phyloP scores from a whole-genome alignment of 768 basidiomycete genomes.

The Termitomyces sp. region DNA sequence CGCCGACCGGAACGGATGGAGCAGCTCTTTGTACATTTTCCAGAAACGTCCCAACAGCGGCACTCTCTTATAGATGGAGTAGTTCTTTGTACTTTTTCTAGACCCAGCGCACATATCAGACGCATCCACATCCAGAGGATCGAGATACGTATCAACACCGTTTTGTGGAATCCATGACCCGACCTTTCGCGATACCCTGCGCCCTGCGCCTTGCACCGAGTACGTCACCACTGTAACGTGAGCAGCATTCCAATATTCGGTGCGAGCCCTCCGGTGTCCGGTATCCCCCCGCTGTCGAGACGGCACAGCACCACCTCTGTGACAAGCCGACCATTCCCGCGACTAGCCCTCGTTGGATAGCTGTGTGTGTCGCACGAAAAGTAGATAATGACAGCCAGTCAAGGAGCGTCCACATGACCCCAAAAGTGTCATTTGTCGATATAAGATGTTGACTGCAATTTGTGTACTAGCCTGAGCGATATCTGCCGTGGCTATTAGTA shows the following conservation, averaged over 20 bases:
- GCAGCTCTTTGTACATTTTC: background rate
- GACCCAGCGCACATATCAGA: background rate
- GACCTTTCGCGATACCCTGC: too few species aligned
- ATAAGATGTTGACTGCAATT: background rate
- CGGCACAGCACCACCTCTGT: background rate
- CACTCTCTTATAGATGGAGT: background rate
- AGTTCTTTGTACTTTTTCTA: background rate
- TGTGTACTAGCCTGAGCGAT: too few species aligned
- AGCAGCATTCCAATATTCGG: background rate
- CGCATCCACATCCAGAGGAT: background rate
- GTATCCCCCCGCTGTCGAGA: background rate
- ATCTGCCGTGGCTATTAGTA: too few species aligned
- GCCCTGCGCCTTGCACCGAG: background rate
- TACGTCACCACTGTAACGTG: too few species aligned
- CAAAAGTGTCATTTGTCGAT: background rate
- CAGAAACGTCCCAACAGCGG: background rate
- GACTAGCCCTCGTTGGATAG: background rate
- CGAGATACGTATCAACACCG: background rate
- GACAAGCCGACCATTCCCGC: too few species aligned
- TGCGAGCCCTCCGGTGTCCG: background rate
- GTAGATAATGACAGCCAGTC: background rate
- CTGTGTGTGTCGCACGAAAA: background rate
- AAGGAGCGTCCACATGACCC: background rate
- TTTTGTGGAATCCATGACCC: background rate
- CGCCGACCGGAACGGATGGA: background rate